A percentile compares a stretch with the other conserved stretches of the same genome.
These are phyloP conservation scores for Tritrichomonas foetus DNA, from an alignment of 208 protist genomes.

Conservation along the genomic window DNA sequence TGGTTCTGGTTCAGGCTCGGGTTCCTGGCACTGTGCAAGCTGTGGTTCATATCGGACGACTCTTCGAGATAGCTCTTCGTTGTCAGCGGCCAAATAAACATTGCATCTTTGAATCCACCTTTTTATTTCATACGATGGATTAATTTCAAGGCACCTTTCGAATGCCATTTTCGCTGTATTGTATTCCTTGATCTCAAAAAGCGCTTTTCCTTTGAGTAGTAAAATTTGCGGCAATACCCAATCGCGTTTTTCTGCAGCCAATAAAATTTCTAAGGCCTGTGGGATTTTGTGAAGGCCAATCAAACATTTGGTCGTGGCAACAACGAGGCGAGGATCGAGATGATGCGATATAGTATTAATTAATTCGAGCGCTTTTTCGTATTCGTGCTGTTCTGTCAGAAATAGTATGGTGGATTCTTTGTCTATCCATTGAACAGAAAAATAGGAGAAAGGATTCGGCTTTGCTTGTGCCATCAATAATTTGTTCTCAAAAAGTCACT, in stretches of 20 bases:
- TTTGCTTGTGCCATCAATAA: no score
- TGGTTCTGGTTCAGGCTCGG: no score
- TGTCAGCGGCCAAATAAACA: background rate
- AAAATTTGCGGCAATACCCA: background rate
- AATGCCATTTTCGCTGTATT: background rate
- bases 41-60: background rate
- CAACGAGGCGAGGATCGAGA: background rate
- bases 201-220: background rate
- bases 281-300: background rate
- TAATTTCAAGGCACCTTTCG: background rate
- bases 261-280: background rate
- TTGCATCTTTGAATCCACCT: background rate
- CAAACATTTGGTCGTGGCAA: background rate
- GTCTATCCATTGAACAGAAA: no score
- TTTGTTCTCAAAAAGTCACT: no score
- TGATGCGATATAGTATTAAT: background rate
- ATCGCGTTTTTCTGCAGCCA: background rate
- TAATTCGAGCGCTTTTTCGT: background rate
- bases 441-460: no score
- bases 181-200: background rate
- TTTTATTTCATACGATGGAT: background rate
- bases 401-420: background rate
- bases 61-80: background rate
- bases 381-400: background rate
- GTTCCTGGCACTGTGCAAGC: no score